These are phyloP conservation scores for Citrullus colocynthis DNA, from an alignment of 306 rosid species.

Conservation along the genomic window DNA sequence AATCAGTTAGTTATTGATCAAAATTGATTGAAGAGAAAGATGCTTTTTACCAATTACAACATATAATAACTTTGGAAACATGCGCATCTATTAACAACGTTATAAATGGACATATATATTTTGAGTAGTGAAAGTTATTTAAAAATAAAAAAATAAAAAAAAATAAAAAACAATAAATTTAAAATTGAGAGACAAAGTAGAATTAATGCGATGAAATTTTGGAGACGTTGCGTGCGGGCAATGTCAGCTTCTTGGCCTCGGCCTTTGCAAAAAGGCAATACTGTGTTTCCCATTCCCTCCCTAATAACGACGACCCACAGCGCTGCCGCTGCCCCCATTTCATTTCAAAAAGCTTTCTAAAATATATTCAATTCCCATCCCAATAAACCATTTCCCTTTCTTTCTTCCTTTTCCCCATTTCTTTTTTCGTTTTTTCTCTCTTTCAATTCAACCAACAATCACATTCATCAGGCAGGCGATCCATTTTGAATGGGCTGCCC, in stretches of 20 bases:
- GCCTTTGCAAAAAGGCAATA: not conserved
- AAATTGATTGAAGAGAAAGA: too few species aligned
- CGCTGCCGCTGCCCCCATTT: not conserved
- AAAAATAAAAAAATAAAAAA: too few species aligned
- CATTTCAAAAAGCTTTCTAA: not conserved
- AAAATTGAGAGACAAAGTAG: not conserved
- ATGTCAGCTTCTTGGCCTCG: slow-evolving; percentile 14
- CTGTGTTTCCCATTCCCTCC: not conserved
- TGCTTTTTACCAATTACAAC: too few species aligned
- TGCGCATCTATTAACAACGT: too few species aligned
- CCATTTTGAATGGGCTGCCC: not conserved
- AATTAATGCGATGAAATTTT: not conserved
- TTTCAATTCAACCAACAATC: not conserved
- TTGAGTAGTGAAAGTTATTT: not conserved
- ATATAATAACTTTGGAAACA: too few species aligned
- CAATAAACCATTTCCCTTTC: not conserved
- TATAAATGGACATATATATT: not conserved
- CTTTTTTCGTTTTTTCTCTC: not conserved
- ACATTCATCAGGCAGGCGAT: not conserved
- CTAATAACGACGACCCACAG: slow-evolving; percentile 3
- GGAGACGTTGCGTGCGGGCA: slow-evolving; percentile 32
- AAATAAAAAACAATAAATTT: not conserved
- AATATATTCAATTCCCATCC: not conserved
- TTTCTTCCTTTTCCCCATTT: not conserved
- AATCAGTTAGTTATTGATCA: too few species aligned